phyloP scores from a whole-genome alignment of 192 early-diverging fungal species.

The Backusella circina region DNA sequence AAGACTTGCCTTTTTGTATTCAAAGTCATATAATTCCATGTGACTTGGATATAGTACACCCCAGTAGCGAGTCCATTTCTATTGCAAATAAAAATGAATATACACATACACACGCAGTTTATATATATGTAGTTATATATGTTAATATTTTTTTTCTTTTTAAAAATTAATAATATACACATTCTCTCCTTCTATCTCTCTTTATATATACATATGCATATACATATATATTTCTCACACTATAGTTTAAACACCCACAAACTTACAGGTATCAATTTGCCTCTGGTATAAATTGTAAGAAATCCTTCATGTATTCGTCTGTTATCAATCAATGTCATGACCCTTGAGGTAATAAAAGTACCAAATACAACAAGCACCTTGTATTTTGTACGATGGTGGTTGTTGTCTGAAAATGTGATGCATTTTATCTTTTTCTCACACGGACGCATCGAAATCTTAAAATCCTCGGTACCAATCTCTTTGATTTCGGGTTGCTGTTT shows the following conservation, averaged over 20 bases:
- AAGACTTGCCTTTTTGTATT: constrained; percentile 28
- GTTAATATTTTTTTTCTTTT: background rate
- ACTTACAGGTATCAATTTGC: constrained; percentile 26
- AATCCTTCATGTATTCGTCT: constrained; percentile 20
- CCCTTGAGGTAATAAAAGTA: constrained; percentile 15
- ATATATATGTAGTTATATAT: background rate
- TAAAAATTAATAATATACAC: background rate
- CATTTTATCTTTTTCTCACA: constrained; percentile 17
- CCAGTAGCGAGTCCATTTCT: constrained; percentile 35
- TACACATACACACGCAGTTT: background rate
- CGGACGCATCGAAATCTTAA: constrained; percentile 7
- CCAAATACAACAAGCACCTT: constrained; percentile 24
- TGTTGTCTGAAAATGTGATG: constrained; percentile 6
- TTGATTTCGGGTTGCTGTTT: background rate
- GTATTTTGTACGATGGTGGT: background rate
- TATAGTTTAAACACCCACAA: background rate
- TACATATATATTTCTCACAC: background rate
- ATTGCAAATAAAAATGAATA: background rate
- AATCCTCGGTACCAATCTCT: constrained; percentile 11
- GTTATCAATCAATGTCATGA: constrained; percentile 11
- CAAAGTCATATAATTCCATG: constrained; percentile 35
- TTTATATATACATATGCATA: background rate
- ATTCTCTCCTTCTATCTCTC: background rate
- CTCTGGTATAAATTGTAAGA: constrained; percentile 30
- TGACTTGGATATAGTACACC: constrained; percentile 16